phyloP scores from a whole-genome alignment of 1,284 basidiomycete species.

The Papiliotrema laurentii region DNA sequence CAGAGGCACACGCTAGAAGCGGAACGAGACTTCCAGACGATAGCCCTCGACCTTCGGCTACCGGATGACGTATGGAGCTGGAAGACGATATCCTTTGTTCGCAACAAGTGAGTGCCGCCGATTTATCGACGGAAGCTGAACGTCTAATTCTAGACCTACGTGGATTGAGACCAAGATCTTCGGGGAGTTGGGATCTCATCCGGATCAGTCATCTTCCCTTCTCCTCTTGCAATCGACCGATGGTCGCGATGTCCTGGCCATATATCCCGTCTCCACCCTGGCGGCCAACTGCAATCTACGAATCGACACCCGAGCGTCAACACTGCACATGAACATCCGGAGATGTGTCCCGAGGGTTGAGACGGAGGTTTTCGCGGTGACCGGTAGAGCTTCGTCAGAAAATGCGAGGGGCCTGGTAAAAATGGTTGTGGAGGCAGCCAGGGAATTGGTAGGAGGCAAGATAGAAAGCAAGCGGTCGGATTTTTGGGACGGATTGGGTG shows the following conservation, averaged over 20 bases:
- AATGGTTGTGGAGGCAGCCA: conserved; percentile 13
- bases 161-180: conserved; percentile 17
- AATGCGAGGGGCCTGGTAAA: conserved; percentile 13
- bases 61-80: too few species aligned
- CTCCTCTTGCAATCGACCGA: conserved; percentile 14
- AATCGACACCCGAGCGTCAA: conserved; percentile 15
- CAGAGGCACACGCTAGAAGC: too few species aligned
- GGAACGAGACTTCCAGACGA: too few species aligned
- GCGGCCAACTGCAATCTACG: conserved; percentile 12
- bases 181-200: conserved; percentile 3
- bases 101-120: background rate
- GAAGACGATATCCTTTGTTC: too few species aligned
- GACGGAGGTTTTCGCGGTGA: conserved; percentile 16
- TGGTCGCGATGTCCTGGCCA: conserved; percentile 7
- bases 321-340: conserved; percentile 8
- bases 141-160: conserved; percentile 12
- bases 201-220: conserved; percentile 9
- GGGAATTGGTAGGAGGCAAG: conserved; percentile 12
- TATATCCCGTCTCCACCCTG: conserved; percentile 21
- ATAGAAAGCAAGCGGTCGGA: background rate
- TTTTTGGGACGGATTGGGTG: conserved; percentile 19
- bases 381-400: conserved; percentile 6
- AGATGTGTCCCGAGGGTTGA: background rate
- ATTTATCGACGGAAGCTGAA: background rate
- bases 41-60: too few species aligned